Evolutionary conservation across 1,284 basidiomycete species (phyloP), one percentile per base, ranked within the genome.

Genomic region (Puccinia sorghi): DNA sequence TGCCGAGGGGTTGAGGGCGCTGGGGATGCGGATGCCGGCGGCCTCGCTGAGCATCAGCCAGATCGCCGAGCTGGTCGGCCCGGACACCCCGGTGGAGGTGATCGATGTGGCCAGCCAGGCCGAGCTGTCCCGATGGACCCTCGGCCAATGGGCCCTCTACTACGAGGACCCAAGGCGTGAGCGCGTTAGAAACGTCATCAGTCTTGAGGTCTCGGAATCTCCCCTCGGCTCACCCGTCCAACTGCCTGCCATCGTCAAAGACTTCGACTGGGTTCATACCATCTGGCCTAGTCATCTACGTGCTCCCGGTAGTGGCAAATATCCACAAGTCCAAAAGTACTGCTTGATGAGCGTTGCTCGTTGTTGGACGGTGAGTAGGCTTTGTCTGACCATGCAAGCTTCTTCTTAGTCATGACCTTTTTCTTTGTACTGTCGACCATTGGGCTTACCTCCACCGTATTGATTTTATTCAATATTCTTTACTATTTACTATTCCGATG

Each of bases 191-290:
- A 96, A 96, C 82, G 92, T 96, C 61, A 96, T 96, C 80, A 93
- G 91, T 7, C 86, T 95, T 72, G 93, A 95, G 84, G 90, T 95
- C 46, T 91, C 91, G 0, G 91, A 90, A 2, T 93, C 92, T 1
- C 86, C 88, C 48, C 86, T 95, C 37, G 90, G 90, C 7, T 88
- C 92, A 80, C 87, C 88, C 82, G 90, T 99, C 32, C 86, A 90
- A 8, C 93, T 94, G 8, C 96, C 96, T 17, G 43, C 8, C 46
- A 67, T 83, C 17, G 82, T 83, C 25, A 88, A 92, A 80, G 93
- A 97, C 80, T 85, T 97, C 80, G 96, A 97, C 83, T 99, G 96
- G 96, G 95, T 97, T 12, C 93, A 97, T 83, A 93, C 91, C 81
- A 93, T 90, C 84, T 99, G 96, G 96, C 93, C 93, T 0, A 37